Base-by-base conservation (phyloP, 1,284 basidiomycete genomes). In the Pseudozyma hubeiensis region DNA sequence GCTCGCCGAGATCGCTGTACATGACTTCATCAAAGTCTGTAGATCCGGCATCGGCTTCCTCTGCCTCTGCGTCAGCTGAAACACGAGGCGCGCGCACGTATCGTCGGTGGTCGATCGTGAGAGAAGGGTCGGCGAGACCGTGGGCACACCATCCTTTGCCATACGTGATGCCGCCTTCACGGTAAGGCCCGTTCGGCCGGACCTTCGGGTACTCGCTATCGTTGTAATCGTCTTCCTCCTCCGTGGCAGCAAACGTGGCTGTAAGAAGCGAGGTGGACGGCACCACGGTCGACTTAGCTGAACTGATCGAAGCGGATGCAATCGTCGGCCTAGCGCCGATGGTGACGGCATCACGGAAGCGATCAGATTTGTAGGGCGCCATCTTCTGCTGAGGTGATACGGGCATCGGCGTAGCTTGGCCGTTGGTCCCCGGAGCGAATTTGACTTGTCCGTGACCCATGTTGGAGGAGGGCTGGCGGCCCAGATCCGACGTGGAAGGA, bases 1-100 rank as follows among this genome's bases (percentile, higher is more conserved):
- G 73, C 60, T 78, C 80, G 50, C 64, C 66, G n/a, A 80, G 70
- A 45, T 78, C 78, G 57, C 52, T 65, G 59, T 74, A 77, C 56
- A 71, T 65, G 41, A 69, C 64, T 50, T 73, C 63, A 37, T 70
- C 70, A 17, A 54, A 62, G 9, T 67, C 56, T 17, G 29, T 50
- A 1, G 37, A 16, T 16, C 40, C 40, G 4, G 40, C 7, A 16
- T 13, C 10, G 7, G 10, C 40, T 3, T 61, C 41, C n/a, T 8
- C 13, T 7, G 11, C 16, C 4, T n/a, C 48, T 17, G 24, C 40
- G 16, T 35, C 40, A 9, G 43, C 50, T n/a, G 44, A 33, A 9
- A 34, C 10, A 13, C 49, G 60, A 49, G 54, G 40, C 2, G 64
- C 59, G 7, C 64, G 64, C 2, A 70, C 66, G 41, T 67, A 72